Base-by-base conservation (phyloP, 331 rosid genomes). In the Cydonia oblonga region DNA sequence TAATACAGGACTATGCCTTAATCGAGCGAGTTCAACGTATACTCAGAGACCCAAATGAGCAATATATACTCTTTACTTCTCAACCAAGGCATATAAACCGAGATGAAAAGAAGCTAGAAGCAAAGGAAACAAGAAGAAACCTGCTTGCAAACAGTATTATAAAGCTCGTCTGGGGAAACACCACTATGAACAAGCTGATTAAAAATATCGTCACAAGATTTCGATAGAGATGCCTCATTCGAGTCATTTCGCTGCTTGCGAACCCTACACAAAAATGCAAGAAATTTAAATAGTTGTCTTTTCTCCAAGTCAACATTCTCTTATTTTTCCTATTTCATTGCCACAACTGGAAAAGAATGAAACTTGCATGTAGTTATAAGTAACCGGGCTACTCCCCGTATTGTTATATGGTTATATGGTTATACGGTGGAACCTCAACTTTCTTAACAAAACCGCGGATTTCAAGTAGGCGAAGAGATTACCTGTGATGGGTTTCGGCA, bases 401-500 rank as follows among this genome's bases (percentile, higher is more conserved):
- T 40, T 40, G 46, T 40, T 40, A 40, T 40, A 40, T 10, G 46
- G 46, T 40, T 40, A 40, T 40, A 40, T 10, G 46, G 46, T 40
- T 1, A 1, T 40, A 11, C 5, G 46, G 15, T 40, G 46, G 46
- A 40, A 40, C 46, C 46, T 40, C 15, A 40, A 40, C 46, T 40
- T 40, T 40, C 46, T 40, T 10, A 40, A 11, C 52, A 32, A 66
- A 11, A 25, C 4, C 15, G 56, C 56, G 56, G 56, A 51, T 51
- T 18, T 19, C 4, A 22, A 35, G 23, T 3, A 19, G n/a, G n/a
- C 20, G 5, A 6, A 4, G 26, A 64, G 53, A 38, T 44, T 65
- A 92, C 96, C 96, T 83, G 75, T 93, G 98, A 80, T 93, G 97
- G 49, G 96, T 91, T 81, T 93, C 98, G 33, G 98, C 98, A 75